Base-by-base conservation (phyloP, 129 eudicot species). In the Dittrichia graveolens region DNA sequence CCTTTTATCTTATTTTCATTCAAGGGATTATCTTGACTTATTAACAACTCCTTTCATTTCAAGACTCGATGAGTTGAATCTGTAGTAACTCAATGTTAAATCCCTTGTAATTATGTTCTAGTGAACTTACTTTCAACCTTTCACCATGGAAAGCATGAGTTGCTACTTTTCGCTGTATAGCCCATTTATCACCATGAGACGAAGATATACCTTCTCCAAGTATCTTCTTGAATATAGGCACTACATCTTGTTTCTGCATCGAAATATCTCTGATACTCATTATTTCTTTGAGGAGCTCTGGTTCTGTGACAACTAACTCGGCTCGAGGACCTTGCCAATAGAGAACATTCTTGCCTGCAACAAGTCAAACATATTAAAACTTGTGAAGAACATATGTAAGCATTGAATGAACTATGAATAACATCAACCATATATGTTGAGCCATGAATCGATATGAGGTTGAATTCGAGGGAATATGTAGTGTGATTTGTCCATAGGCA, bases 61-160 rank as follows among this genome's bases (percentile, higher is more conserved):
- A n/a, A n/a, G n/a, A n/a, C n/a, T n/a, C n/a, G n/a, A n/a, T n/a
- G n/a, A n/a, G n/a, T n/a, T n/a, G n/a, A n/a, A n/a, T n/a, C 31
- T 24, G 31, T 24, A 24, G 31, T 24, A 24, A 24, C 31, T 24
- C 31, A 24, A 24, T 24, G 31, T 24, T 24, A 24, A 24, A 24
- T 24, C 31, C 31, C 31, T 24, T 24, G 31, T 24, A 24, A 24
- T 24, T 24, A 24, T 24, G 31, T 24, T 24, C 2, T 24, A 2
- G 31, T 24, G 31, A 24, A 24, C 31, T 24, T 24, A 24, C 31
- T 24, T 24, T 24, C 40, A 83, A 54, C 63, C 84, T 75, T 54
- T 83, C 81, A 3, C 73, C 70, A 67, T 79, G 78, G 67, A 83
- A 79, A 37, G 83, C 81, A 35, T 83, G 87, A 71, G 61, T 58